A percentile compares a stretch with the other conserved stretches of the same genome.
These are phyloP conservation scores for Penicillium atrosanguineum DNA, from an alignment of 495 filamentous ascomycete genomes.

Conservation along the genomic window DNA sequence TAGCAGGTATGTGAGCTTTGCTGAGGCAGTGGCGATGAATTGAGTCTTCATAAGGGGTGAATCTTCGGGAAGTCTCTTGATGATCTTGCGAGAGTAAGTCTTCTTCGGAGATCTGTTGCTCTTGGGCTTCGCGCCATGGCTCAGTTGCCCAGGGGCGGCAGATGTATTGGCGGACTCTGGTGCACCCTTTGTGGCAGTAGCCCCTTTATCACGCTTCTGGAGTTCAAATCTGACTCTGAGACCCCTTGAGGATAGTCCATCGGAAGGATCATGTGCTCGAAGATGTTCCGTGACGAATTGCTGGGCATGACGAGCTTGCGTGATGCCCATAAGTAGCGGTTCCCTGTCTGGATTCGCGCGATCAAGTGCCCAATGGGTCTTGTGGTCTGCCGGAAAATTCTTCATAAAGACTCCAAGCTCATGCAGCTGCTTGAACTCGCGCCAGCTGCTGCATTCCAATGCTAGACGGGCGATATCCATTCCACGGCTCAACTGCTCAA, in stretches of 20 bases:
- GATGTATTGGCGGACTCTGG: conserved; percentile 11
- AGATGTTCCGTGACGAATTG: conserved; percentile 56
- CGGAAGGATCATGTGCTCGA: conserved; percentile 41
- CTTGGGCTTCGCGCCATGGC: conserved; percentile 23
- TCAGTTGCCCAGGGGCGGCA: conserved; percentile 13
- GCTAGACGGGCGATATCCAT: conserved; percentile 61
- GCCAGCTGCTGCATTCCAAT: conserved; percentile 58
- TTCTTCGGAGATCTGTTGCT: conserved; percentile 33
- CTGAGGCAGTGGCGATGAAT: conserved; percentile 77
- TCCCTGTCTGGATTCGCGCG: conserved; percentile 20
- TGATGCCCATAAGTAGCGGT: conserved; percentile 50
- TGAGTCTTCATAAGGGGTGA: conserved; percentile 59
- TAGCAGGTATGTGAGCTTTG: conserved; percentile 84
- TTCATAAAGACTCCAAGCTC: conserved; percentile 75
- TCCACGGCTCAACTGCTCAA: conserved; percentile 55
- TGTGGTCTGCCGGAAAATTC: conserved; percentile 52
- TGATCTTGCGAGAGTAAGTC: conserved; percentile 33
- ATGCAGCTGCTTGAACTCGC: conserved; percentile 61
- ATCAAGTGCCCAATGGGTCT: conserved; percentile 64
- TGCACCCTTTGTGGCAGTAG: conserved; percentile 10
- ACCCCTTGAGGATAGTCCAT: conserved; percentile 41
- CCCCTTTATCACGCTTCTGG: conserved; percentile 17
- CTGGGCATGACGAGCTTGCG: conserved; percentile 58
- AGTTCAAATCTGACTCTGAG: conserved; percentile 38
- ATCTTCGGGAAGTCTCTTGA: conserved; percentile 32